These are phyloP conservation scores for Ceraceosorus guamensis DNA, from an alignment of 1,284 basidiomycete genomes.

Conservation along the genomic window DNA sequence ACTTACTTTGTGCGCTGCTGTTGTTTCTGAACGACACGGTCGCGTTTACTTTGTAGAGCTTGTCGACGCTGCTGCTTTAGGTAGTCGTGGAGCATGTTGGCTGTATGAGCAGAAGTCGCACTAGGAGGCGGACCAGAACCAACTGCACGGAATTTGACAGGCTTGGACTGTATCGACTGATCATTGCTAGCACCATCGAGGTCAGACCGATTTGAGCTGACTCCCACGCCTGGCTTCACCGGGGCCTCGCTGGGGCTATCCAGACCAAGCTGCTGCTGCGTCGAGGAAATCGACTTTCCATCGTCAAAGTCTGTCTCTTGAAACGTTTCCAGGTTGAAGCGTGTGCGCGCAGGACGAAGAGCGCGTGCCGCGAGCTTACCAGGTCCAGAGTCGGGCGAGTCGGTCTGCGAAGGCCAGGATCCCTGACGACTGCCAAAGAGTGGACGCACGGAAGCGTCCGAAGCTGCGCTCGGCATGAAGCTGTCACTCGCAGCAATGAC, in stretches of 20 bases:
- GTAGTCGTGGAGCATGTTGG: slow-evolving; percentile 1
- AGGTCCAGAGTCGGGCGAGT: neutral
- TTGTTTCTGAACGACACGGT: neutral
- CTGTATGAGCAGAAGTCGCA: neutral
- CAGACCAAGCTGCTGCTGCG: neutral
- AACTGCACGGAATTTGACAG: neutral
- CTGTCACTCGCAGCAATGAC: slow-evolving; percentile 4
- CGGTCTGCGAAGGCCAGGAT: neutral
- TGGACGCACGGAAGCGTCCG: slow-evolving; percentile 2
- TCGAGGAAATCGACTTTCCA: neutral
- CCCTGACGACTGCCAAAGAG: neutral
- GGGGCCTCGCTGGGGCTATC: neutral
- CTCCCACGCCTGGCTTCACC: neutral
- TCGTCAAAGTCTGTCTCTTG: neutral
- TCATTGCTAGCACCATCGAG: neutral
- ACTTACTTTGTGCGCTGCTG: neutral
- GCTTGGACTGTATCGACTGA: neutral
- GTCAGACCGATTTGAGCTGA: neutral
- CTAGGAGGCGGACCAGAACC: slow-evolving; percentile 1
- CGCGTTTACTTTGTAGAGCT: neutral
- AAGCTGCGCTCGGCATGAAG: slow-evolving; percentile 4
- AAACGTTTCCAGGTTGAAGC: neutral
- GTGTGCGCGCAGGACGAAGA: no score
- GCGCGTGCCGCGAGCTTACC: neutral
- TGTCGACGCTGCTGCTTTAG: neutral